Evolutionary conservation across 345 rosid genomes (phyloP), one percentile per base, ranked within the genome.

Genomic region (Syzygium oleosum): DNA sequence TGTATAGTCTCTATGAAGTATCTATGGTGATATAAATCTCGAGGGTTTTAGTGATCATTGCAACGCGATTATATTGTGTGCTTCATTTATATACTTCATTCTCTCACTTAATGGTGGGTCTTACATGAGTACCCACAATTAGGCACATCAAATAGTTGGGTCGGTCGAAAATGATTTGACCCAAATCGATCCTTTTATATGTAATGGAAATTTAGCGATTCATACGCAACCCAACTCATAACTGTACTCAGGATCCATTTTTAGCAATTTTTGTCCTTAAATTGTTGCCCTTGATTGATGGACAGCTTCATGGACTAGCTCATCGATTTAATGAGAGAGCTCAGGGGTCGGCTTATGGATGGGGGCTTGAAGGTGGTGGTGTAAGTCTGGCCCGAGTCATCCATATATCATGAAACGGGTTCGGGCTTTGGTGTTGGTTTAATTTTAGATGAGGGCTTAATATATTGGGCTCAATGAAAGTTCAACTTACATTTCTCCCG

Each of bases 161-260:
- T 25, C 0, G 31, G 31, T 59, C 0, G 27, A 59, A 59, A 59
- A 59, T 59, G 0, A 7, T 27, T 59, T 12, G 7, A 59, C 7
- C 61, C 16, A 27, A 1, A 27, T 59, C 12, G 12, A 27, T 5
- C 7, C 15, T 25, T 59, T 59, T 27, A 59, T 0, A 25, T 59
- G 15, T 15, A 12, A 59, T 59, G 6, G 15, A 59, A 59, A 59
- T 59, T 25, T 59, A 25, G 15, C 7, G 0, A 59, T 3, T 12
- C 3, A 59, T 25, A 10, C 16, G 16, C 10, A 2, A 25, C 1
- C 27, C 27, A 11, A n/a, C 31, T 7, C 0, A 0, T 13, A 59
- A 59, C 3, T 27, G 12, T 59, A 59, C 31, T 59, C 1, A 1
- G 7, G 1, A 59, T 59, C 27, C 31, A 59, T 25, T 59, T 58